Conservation (phyloP, 164 flowering plant species). For the Brasenia schreberi region DNA sequence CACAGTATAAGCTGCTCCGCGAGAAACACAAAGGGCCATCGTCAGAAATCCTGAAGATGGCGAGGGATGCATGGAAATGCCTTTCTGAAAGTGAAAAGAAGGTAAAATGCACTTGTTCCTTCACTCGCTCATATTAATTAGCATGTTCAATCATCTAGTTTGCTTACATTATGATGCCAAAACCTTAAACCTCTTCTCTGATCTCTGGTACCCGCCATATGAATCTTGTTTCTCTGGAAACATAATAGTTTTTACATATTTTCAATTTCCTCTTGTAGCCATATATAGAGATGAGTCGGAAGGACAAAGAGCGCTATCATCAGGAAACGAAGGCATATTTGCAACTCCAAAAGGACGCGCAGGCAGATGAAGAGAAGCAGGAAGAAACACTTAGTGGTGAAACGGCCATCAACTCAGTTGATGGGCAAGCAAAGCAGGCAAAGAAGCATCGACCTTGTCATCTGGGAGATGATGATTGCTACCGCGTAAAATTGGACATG, state of each 20-base stretch:
- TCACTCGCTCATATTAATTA: too few relatives aligned
- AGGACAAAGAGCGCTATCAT: constrained; percentile 20
- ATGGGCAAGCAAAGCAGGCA: neutral
- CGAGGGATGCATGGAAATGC: constrained; percentile 21
- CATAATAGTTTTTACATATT: neutral
- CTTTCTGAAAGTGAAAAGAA: constrained; percentile 19
- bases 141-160: too few relatives aligned
- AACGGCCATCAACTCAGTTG: neutral
- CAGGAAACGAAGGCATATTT: constrained; percentile 17
- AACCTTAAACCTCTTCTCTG: too few relatives aligned
- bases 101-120: constrained; percentile 10
- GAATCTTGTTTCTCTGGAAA: neutral
- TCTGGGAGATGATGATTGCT: constrained; percentile 6
- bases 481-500: constrained; percentile 4
- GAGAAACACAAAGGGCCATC: constrained; percentile 8
- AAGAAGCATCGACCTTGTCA: neutral
- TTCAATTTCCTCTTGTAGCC: constrained; percentile 20
- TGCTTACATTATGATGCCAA: too few relatives aligned
- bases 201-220: too few relatives aligned
- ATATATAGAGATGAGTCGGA: constrained; percentile 23
- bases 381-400: too few relatives aligned
- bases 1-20: constrained; percentile 21
- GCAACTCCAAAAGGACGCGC: constrained; percentile 2
- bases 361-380: too few relatives aligned
- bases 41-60: constrained; percentile 11